These are phyloP conservation scores for Mucor ambiguus DNA, from an alignment of 371 early-diverging fungal genomes.

Conservation along the genomic window DNA sequence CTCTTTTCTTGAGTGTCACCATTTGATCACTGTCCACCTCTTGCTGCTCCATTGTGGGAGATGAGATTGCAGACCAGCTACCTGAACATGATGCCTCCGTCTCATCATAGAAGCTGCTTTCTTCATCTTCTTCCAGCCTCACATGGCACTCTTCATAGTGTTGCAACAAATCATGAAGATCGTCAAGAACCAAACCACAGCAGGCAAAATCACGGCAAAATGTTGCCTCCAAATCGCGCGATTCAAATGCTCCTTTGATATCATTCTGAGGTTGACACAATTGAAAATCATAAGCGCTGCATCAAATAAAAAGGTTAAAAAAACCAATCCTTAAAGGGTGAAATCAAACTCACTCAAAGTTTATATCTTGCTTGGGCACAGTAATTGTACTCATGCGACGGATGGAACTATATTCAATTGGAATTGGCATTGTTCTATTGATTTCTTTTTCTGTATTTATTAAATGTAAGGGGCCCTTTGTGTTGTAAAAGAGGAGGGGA, in stretches of 20 bases:
- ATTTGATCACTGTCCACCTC: slow-evolving; percentile 22
- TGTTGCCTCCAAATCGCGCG: slow-evolving; percentile 81
- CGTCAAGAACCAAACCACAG: slow-evolving; percentile 84
- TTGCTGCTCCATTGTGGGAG: slow-evolving; percentile 33
- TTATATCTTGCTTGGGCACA: slow-evolving; percentile 46
- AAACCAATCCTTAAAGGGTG: no score
- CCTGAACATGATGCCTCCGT: neutral
- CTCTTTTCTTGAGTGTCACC: slow-evolving; percentile 38
- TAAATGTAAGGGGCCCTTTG: neutral
- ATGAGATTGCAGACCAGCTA: slow-evolving; percentile 28
- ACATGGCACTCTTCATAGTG: slow-evolving; percentile 96
- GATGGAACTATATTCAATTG: slow-evolving; percentile 38
- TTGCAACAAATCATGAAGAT: slow-evolving; percentile 91
- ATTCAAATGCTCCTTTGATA: slow-evolving; percentile 48
- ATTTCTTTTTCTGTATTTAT: slow-evolving; percentile 1
- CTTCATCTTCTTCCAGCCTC: slow-evolving; percentile 79
- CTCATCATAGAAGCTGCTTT: slow-evolving; percentile 41
- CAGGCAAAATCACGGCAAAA: slow-evolving; percentile 95
- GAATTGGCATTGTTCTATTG: slow-evolving; percentile 35
- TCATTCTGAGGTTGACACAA: slow-evolving; percentile 43
- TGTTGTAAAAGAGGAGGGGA: neutral
- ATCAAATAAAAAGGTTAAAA: slow-evolving; percentile 1
- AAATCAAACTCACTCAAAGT: slow-evolving; percentile 21
- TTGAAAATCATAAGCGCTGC: slow-evolving; percentile 50
- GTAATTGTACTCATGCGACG: slow-evolving; percentile 48